Percentiles rank a stretch among this genome's conserved stretches.
phyloP scores from a whole-genome alignment of 2,329 filamentous ascomycete genomes.

The Colletotrichum sansevieriae region DNA sequence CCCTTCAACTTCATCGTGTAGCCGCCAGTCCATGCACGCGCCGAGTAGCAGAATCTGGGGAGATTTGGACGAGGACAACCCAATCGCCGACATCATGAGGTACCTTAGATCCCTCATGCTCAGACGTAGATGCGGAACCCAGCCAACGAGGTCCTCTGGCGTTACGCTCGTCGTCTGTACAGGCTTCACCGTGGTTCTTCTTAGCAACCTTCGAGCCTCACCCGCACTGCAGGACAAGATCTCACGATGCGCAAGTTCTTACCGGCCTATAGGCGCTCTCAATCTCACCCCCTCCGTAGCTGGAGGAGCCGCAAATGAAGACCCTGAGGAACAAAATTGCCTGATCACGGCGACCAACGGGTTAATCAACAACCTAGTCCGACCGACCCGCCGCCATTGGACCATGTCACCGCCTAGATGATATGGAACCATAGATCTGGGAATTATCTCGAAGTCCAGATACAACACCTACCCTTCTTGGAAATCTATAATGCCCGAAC shows the following conservation, averaged over 20 bases:
- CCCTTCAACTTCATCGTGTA: constrained; percentile 9
- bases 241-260: constrained; percentile 30
- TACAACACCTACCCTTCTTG: background rate
- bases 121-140: background rate
- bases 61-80: background rate
- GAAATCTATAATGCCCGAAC: constrained; percentile 5
- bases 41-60: constrained; percentile 24
- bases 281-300: constrained; percentile 30
- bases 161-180: constrained; percentile 33
- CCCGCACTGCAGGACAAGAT: constrained; percentile 20
- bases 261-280: constrained; percentile 27
- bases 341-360: constrained; percentile 16
- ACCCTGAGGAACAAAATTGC: constrained; percentile 29
- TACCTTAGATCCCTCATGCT: background rate
- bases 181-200: background rate
- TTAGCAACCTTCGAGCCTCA: background rate
- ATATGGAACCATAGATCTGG: constrained; percentile 23
- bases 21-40: constrained; percentile 28
- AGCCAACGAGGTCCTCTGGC: constrained; percentile 10
- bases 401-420: background rate
- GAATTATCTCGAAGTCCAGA: constrained; percentile 5
- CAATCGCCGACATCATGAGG: constrained; percentile 7
- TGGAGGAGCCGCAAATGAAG: constrained; percentile 8
- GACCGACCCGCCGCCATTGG: constrained; percentile 16
- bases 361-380: constrained; percentile 16